Evolutionary conservation across 306 rosid species (phyloP).

Genomic region (Cicer judaicum): DNA sequence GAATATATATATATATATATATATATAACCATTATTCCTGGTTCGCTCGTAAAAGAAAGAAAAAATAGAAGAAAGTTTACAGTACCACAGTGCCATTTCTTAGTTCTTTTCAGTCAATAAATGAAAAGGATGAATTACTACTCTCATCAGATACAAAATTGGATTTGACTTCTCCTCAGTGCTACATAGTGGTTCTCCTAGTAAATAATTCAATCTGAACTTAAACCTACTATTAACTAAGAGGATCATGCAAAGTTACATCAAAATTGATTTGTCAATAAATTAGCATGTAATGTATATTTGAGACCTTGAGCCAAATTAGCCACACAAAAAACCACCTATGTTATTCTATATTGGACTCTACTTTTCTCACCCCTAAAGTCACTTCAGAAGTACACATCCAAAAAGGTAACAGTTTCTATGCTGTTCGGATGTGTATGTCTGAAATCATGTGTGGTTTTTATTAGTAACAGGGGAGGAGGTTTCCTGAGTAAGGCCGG

Average conservation of each 20-base stretch:
- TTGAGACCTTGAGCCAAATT: constrained; percentile 32
- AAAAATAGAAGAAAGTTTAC: neutral
- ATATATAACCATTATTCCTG: neutral
- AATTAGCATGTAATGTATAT: constrained; percentile 32
- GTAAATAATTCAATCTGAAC: constrained; percentile 44
- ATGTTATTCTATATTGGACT: constrained; percentile 28
- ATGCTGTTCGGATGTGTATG: no score
- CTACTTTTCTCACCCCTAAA: neutral
- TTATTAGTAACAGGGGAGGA: no score
- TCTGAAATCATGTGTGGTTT: no score
- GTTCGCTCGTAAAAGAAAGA: neutral
- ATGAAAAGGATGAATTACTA: constrained; percentile 31
- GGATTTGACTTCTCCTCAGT: constrained; percentile 1
- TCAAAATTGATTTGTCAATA: constrained; percentile 45
- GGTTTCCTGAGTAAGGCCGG: constrained; percentile 17
- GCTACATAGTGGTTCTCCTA: constrained; percentile 41
- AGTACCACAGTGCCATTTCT: neutral
- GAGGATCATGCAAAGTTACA: constrained; percentile 35
- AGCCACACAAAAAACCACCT: neutral
- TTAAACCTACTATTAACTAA: constrained; percentile 30
- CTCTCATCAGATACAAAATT: constrained; percentile 40
- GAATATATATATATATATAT: neutral
- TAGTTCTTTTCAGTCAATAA: constrained; percentile 9
- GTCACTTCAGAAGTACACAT: no score
- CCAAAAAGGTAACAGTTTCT: no score